Evolutionary conservation across 2,329 filamentous ascomycete genomes (phyloP).

Genomic region (Fusarium tanahbumbuense): DNA sequence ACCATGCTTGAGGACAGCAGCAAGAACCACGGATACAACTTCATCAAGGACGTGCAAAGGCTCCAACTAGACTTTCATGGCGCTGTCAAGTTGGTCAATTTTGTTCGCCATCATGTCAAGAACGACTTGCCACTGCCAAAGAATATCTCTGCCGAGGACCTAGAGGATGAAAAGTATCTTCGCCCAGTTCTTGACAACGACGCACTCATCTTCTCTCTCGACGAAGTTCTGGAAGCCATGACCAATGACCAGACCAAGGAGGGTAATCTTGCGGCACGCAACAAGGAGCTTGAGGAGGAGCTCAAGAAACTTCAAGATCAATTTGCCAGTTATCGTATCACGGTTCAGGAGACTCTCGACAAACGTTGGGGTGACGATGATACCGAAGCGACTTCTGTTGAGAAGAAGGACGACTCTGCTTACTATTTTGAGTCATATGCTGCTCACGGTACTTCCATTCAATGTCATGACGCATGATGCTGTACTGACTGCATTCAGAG

Average conservation of each 20-base stretch:
- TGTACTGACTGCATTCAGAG: conserved; percentile 58
- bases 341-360: conserved; percentile 74
- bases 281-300: conserved; percentile 69
- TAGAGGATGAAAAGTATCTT: conserved; percentile 84
- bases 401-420: conserved; percentile 52
- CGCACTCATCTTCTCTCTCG: conserved; percentile 85
- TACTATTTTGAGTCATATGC: conserved; percentile 73
- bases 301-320: conserved; percentile 69
- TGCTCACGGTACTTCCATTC: conserved; percentile 62
- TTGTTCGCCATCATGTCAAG: conserved; percentile 63
- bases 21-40: conserved; percentile 74
- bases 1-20: conserved; percentile 78
- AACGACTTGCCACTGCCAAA: conserved; percentile 62
- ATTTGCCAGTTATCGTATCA: conserved; percentile 72
- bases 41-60: conserved; percentile 67
- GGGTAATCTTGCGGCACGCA: conserved; percentile 57
- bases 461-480: background rate
- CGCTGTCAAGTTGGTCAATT: conserved; percentile 80
- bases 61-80: conserved; percentile 77
- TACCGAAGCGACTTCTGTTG: conserved; percentile 53
- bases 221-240: conserved; percentile 70
- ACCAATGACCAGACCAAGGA: conserved; percentile 55
- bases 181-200: conserved; percentile 90
- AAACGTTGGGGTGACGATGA: conserved; percentile 72
- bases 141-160: conserved; percentile 69